Evolutionary conservation across 2,329 filamentous ascomycete genomes (phyloP), one percentile per base, ranked within the genome.

Genomic region (Laburnicola sp.): DNA sequence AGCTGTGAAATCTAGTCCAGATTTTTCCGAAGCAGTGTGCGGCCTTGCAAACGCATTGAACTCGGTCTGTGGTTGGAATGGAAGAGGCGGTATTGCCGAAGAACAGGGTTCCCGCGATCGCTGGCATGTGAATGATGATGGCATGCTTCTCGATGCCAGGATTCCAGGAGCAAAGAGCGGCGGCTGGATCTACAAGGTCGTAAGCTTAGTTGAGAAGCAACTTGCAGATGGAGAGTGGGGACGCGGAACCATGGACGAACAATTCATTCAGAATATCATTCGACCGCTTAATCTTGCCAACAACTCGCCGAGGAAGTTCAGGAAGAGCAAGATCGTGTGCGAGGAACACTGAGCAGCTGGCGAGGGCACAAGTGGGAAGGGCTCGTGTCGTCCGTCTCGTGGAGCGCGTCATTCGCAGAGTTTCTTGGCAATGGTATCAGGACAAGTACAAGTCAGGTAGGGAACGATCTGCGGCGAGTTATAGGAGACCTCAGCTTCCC

Each of bases 21-120:
- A 96, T 30, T 99, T 99, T 74, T 91, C 94, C 1, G 94, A 99
- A 75, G 94, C 94, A 5, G 93, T 99, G 0, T 99, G 94, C 71
- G 94, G 94, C 6, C 81, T 99, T 45, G 92, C 91, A 1, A 97
- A 96, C 51, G 93, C 94, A 1, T 78, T 99, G 45, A 97, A 97
- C 69, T 97, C 94, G 5, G 92, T 99, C 4, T 99, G 94, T 69
- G 89, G 93, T 65, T 99, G 94, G 94, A 83, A 84, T 64, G 91
- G 91, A 27, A 85, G 94, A 57, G 94, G 94, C 54, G 94, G 94
- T 1, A 87, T 96, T 39, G 80, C 89, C 25, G 81, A 89, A n/a
- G 81, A 86, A 46, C 79, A 78, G 45, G 90, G 89, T 6, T 84
- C 80, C 60, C 85, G 87, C 56, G 94, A 99, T 71, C 85, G 91